A percentile compares a stretch with the other conserved stretches of the same genome.
phyloP scores from a whole-genome alignment of 352 stramenopile species.

The Phytophthora pseudosyringae region DNA sequence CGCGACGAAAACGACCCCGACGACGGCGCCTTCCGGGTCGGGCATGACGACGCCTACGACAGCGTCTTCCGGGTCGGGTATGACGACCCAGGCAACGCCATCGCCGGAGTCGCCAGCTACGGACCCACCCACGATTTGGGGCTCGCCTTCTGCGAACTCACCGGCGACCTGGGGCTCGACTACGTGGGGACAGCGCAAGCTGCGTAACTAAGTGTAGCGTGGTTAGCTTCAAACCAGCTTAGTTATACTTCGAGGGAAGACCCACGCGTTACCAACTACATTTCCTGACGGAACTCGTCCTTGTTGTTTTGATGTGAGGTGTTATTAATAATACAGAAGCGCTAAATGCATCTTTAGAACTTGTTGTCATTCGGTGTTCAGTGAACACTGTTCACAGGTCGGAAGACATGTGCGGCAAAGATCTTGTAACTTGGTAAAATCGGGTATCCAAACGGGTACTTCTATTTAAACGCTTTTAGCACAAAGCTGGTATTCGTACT shows the following conservation, averaged over 20 bases:
- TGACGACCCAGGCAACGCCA: neutral
- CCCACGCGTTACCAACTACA: neutral
- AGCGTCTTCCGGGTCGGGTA: neutral
- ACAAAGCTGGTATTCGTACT: too few relatives aligned
- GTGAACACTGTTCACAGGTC: too few relatives aligned
- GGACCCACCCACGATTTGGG: neutral
- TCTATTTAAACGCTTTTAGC: too few relatives aligned
- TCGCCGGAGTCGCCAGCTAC: neutral
- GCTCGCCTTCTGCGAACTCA: neutral
- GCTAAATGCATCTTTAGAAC: neutral
- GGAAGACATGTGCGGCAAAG: too few relatives aligned
- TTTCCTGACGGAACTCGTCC: neutral
- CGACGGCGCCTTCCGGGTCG: neutral
- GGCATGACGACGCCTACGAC: neutral
- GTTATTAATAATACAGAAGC: neutral
- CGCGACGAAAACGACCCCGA: neutral
- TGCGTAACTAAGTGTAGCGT: conserved; percentile 15
- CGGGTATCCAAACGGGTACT: too few relatives aligned
- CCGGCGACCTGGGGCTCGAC: conserved; percentile 1
- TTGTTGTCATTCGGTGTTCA: neutral
- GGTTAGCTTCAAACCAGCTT: neutral
- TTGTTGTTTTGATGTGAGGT: neutral
- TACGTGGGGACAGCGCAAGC: conserved; percentile 9
- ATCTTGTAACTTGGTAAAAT: too few relatives aligned
- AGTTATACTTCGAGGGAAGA: neutral